Evolutionary conservation across 768 basidiomycete species (phyloP).

Genomic region (Leccinum sublutescens): DNA sequence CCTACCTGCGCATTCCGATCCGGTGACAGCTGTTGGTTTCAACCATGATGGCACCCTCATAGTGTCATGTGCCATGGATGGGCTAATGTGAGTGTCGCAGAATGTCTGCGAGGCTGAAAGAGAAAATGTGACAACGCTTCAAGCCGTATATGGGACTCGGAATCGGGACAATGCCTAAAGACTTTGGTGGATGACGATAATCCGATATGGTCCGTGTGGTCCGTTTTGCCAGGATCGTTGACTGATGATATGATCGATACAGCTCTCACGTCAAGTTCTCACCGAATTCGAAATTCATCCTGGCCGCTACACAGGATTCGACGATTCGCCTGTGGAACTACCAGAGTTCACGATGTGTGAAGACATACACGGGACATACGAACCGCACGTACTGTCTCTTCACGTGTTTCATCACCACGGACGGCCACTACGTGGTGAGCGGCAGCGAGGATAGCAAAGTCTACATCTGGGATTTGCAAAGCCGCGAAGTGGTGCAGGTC

Average conservation of each 20-base stretch:
- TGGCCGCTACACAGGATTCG: conserved; percentile 92
- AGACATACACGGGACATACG: conserved; percentile 85
- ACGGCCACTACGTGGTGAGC: conserved; percentile 71
- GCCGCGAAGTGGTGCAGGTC: conserved; percentile 68
- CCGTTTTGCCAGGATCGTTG: not conserved
- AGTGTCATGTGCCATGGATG: conserved; percentile 95
- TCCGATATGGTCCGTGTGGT: conserved; percentile 70
- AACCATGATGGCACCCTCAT: conserved; percentile 94
- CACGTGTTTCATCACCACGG: conserved; percentile 58
- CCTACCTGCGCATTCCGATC: conserved; percentile 95
- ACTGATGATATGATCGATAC: conserved; percentile 6
- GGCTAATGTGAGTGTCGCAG: conserved; percentile 71
- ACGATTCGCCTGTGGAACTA: conserved; percentile 95
- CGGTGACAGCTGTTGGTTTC: conserved; percentile 92
- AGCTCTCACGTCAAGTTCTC: conserved; percentile 91
- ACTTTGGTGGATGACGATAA: conserved; percentile 96
- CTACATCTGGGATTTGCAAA: conserved; percentile 89
- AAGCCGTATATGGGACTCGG: conserved; percentile 96
- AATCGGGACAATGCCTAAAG: conserved; percentile 96
- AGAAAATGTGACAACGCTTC: not conserved
- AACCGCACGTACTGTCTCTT: conserved; percentile 85
- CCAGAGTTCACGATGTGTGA: conserved; percentile 85
- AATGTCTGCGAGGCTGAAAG: not conserved
- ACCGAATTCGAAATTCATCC: conserved; percentile 86
- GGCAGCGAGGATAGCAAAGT: conserved; percentile 91